These are phyloP conservation scores for Arthrobotrys pseudoclavata DNA, from an alignment of 2,329 filamentous ascomycete genomes.

Conservation along the genomic window DNA sequence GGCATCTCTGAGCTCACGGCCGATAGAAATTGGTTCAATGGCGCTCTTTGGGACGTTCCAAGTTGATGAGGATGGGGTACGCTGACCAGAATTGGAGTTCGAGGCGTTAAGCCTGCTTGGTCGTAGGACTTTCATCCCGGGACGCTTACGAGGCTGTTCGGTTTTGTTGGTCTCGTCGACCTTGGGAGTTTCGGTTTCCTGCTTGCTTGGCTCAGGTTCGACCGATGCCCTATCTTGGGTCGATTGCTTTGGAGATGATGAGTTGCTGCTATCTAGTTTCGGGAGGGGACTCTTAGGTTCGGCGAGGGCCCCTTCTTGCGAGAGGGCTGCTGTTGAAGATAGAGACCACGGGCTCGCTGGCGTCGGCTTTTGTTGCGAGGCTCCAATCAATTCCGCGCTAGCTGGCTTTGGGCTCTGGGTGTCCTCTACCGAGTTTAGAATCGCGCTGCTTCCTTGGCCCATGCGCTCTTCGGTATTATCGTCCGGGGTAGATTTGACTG, in stretches of 20 bases:
- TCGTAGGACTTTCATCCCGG: slow-evolving; percentile 57
- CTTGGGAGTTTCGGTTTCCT: slow-evolving; percentile 12
- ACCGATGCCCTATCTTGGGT: slow-evolving; percentile 37
- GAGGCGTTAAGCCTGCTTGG: slow-evolving; percentile 51
- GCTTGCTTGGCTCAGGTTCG: slow-evolving; percentile 31
- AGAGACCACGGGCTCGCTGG: slow-evolving; percentile 56
- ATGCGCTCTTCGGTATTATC: slow-evolving; percentile 40
- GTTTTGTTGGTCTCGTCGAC: slow-evolving; percentile 33
- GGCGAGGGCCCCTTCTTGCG: slow-evolving; percentile 46
- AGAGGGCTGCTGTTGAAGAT: slow-evolving; percentile 50
- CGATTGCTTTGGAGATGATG: slow-evolving; percentile 17
- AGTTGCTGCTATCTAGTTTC: slow-evolving; percentile 41
- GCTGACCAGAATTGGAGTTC: slow-evolving; percentile 38
- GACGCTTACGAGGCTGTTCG: slow-evolving; percentile 49
- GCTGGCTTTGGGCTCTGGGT: slow-evolving; percentile 22
- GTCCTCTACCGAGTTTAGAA: slow-evolving; percentile 49
- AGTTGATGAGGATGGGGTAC: slow-evolving; percentile 54
- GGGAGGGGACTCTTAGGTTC: slow-evolving; percentile 56
- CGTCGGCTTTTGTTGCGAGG: slow-evolving; percentile 29
- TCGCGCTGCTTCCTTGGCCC: slow-evolving; percentile 57
- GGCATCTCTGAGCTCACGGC: slow-evolving; percentile 41
- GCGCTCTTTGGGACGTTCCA: slow-evolving; percentile 60
- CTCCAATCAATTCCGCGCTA: slow-evolving; percentile 36
- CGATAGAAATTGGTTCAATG: slow-evolving; percentile 54
- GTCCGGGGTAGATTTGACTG: slow-evolving; percentile 5